Evolutionary conservation across 768 basidiomycete genomes (phyloP).

Genomic region (Austroboletus eburneus): DNA sequence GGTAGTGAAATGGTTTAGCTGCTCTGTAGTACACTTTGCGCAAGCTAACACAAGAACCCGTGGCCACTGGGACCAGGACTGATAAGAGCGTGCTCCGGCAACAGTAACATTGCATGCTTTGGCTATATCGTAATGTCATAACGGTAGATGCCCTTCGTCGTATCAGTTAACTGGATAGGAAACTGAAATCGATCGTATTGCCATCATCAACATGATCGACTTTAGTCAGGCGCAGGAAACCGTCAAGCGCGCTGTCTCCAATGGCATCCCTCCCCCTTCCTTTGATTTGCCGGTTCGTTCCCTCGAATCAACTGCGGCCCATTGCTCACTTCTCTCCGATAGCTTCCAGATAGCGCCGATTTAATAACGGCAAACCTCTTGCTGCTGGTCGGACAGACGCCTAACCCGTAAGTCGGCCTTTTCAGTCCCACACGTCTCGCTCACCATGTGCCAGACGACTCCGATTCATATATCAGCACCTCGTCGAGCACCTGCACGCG

Average conservation of each 20-base stretch:
- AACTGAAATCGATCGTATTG: too few species aligned
- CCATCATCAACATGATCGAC: conserved; percentile 12
- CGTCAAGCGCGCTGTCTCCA: conserved; percentile 31
- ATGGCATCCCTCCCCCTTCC: conserved; percentile 37
- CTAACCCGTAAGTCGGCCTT: conserved; percentile 34
- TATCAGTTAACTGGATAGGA: too few species aligned
- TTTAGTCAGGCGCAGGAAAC: conserved; percentile 3
- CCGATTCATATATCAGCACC: conserved; percentile 44
- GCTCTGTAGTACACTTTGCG: too few species aligned
- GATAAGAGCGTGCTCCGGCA: too few species aligned
- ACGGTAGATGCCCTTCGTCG: too few species aligned
- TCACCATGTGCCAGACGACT: conserved; percentile 30
- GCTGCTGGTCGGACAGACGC: conserved; percentile 34
- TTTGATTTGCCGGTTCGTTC: conserved; percentile 40
- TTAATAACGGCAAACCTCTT: conserved; percentile 46
- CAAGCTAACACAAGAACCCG: too few species aligned
- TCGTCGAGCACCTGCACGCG: conserved; percentile 68
- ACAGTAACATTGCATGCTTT: too few species aligned
- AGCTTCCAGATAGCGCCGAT: conserved; percentile 49
- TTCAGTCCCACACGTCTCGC: background rate
- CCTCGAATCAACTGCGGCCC: too few species aligned
- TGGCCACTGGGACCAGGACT: too few species aligned
- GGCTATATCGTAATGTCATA: too few species aligned
- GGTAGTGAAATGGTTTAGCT: too few species aligned
- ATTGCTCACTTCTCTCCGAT: too few species aligned